phyloP scores from a whole-genome alignment of 352 stramenopile genomes.

The Phytophthora pistaciae region DNA sequence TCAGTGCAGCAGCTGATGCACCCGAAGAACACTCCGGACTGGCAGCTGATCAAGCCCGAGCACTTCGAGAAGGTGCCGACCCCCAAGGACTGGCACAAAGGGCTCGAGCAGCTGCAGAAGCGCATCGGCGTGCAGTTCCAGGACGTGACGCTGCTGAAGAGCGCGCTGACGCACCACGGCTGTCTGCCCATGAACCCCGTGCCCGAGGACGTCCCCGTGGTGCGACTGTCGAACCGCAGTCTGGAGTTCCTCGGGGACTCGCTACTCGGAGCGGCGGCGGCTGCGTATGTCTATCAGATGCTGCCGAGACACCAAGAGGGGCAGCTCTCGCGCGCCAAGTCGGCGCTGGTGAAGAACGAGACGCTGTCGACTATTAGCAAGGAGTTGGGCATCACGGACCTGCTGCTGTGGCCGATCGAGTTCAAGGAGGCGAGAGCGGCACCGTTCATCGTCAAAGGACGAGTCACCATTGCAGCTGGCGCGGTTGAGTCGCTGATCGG shows the following conservation, averaged over 20 bases:
- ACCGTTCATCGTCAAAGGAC: constrained; percentile 54
- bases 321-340: constrained; percentile 76
- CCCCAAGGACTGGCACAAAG: constrained; percentile 57
- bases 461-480: constrained; percentile 77
- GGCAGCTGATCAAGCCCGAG: constrained; percentile 61
- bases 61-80: constrained; percentile 61
- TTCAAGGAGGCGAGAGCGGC: constrained; percentile 45
- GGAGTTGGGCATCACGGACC: constrained; percentile 63
- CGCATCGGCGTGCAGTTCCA: constrained; percentile 72
- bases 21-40: constrained; percentile 45
- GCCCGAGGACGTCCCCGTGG: constrained; percentile 44
- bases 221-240: constrained; percentile 83
- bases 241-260: constrained; percentile 88
- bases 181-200: constrained; percentile 57
- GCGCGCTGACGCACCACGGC: constrained; percentile 82
- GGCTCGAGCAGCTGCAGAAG: constrained; percentile 60
- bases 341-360: constrained; percentile 80
- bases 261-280: constrained; percentile 67
- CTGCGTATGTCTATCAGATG: constrained; percentile 79
- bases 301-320: constrained; percentile 77
- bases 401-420: constrained; percentile 65
- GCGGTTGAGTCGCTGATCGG: constrained; percentile 84
- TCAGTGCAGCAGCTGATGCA: constrained; percentile 39
- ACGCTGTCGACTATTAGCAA: constrained; percentile 73
- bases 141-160: constrained; percentile 66